Percentiles rank a stretch among this genome's conserved stretches.
Conservation (phyloP, 306 rosid genomes). For the Castanea sativa region DNA sequence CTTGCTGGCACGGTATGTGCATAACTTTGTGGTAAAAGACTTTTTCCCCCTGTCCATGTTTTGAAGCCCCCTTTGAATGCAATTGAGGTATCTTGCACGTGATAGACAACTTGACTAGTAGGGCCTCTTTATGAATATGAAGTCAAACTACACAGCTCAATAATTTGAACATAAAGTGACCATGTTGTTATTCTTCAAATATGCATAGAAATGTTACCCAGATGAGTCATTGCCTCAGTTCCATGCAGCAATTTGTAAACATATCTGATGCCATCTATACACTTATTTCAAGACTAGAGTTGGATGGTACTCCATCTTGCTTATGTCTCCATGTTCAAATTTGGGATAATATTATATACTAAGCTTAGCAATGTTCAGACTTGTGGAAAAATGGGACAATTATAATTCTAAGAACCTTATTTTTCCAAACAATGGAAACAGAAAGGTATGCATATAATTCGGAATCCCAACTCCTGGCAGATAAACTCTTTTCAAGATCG, state of each 20-base stretch:
- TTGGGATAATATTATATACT: background rate
- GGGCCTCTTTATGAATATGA: background rate
- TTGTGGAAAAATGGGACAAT: background rate
- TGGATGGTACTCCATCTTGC: background rate
- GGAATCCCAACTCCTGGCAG: background rate
- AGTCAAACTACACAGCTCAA: background rate
- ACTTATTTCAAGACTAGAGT: background rate
- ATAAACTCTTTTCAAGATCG: background rate
- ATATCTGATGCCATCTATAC: background rate
- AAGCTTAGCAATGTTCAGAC: background rate
- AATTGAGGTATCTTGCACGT: background rate
- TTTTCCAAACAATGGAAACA: too few species aligned
- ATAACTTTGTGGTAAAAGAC: background rate
- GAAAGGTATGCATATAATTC: background rate
- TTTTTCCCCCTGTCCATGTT: background rate
- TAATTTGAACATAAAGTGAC: too few species aligned
- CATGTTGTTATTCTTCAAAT: background rate
- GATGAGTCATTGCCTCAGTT: background rate
- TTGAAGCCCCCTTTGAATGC: background rate
- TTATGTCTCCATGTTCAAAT: background rate
- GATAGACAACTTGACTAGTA: background rate
- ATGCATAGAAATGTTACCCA: background rate
- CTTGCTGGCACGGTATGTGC: slow-evolving; percentile 45
- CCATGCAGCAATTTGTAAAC: background rate
- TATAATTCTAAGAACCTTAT: background rate